phyloP scores from a whole-genome alignment of 352 stramenopile genomes.

The Globisporangium spinosum region DNA sequence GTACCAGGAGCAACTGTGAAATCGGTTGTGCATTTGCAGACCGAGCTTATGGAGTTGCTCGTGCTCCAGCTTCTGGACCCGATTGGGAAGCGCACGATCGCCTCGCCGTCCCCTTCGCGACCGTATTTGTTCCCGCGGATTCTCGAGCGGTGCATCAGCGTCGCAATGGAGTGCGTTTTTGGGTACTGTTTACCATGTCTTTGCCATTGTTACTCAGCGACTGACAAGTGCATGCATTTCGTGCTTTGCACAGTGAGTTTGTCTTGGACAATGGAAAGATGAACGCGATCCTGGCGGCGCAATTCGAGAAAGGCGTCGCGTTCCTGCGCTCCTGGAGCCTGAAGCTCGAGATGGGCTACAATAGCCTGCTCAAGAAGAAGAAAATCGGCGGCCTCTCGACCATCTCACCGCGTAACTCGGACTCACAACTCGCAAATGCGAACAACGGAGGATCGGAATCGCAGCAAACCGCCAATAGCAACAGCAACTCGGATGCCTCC shows the following conservation, averaged over 20 bases:
- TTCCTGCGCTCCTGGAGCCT: conserved; percentile 46
- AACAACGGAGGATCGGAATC: neutral
- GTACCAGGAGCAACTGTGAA: neutral
- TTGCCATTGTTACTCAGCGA: neutral
- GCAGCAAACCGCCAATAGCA: neutral
- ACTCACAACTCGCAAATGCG: neutral
- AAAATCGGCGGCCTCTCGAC: neutral
- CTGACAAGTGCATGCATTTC: neutral
- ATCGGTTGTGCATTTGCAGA: conserved; percentile 20
- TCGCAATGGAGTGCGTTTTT: conserved; percentile 45
- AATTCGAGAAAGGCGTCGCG: conserved; percentile 48
- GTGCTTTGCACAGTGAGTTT: conserved; percentile 25
- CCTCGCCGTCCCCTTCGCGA: conserved; percentile 34
- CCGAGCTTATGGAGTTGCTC: conserved; percentile 48
- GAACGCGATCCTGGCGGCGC: conserved; percentile 35
- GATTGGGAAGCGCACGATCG: conserved; percentile 38
- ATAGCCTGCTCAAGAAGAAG: conserved; percentile 11
- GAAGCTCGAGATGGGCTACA: conserved; percentile 51
- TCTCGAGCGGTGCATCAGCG: conserved; percentile 51
- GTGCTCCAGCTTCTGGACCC: conserved; percentile 47
- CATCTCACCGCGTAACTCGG: neutral
- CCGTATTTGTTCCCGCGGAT: conserved; percentile 46
- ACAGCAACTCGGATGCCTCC: neutral
- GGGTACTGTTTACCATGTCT: neutral
- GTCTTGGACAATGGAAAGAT: conserved; percentile 41